Evolutionary conservation across 139 green algal species (phyloP), one percentile per base, ranked within the genome.

Genomic region (Chlamydomonas incerta): DNA sequence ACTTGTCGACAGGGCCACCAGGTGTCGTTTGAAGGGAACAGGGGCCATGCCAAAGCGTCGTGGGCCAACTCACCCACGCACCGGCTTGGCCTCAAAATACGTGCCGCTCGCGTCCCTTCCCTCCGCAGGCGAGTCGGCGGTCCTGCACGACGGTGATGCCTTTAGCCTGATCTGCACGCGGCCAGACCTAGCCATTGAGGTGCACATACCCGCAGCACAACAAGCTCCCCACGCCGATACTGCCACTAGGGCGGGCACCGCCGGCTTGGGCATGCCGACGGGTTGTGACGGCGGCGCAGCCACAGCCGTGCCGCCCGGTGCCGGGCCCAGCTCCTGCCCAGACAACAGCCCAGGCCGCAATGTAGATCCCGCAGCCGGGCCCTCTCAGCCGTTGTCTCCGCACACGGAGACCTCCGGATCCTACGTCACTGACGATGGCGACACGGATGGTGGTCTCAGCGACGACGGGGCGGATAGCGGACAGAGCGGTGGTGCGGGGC

Each of bases 111-210:
- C n/a, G n/a, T n/a, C n/a, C n/a, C n/a, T n/a, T n/a, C 2, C 33
- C 31, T 10, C 15, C 31, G 17, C 60, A 83, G 77, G 77, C 2
- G 63, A 83, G 1, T 83, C 77, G 3, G n/a, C 17, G 29, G 11
- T 74, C 13, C 77, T 83, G 9, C 8, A 31, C 10, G 46, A 67
- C n/a, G 79, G 79, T 11, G 79, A 74, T 14, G 24, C n/a, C 26
- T 85, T 85, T 31, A 69, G 31, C 31, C 47, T 85, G 2, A 75
- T 85, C 63, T 66, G 31, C 47, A 85, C 66, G 0, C 65, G 79
- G 2, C 79, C 79, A 8, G 79, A 85, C 46, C 47, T 85, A 26
- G n/a, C n/a, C 46, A 75, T 85, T 10, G 31, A 24, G 15, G 79
- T 85, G 5, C 18, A 52, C 6, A 24, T 74, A n/a, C 24, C 26